Evolutionary conservation across 805 yeast species (phyloP).

Genomic region (Saccharomycopsis microspora): DNA sequence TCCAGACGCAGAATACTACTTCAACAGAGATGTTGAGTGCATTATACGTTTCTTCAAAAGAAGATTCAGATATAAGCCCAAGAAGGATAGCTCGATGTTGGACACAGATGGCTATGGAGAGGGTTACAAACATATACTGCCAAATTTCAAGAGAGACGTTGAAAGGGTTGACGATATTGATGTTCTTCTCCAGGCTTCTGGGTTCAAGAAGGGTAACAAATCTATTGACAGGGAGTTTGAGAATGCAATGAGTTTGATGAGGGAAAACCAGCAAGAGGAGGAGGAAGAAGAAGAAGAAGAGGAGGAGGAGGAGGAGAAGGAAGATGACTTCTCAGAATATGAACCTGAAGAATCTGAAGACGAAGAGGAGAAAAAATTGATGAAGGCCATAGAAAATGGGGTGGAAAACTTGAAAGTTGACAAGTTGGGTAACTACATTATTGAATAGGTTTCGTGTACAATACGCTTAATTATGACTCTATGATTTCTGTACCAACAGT

Average conservation of each 20-base stretch:
- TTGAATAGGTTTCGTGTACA: conserved; percentile 32
- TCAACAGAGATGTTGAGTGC: conserved; percentile 89
- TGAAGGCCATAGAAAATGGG: conserved; percentile 58
- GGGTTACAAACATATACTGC: conserved; percentile 66
- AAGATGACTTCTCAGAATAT: conserved; percentile 21
- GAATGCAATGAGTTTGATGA: conserved; percentile 16
- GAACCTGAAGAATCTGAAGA: conserved; percentile 25
- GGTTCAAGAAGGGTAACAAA: conserved; percentile 35
- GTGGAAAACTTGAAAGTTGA: conserved; percentile 64
- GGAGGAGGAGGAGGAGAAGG: conserved; percentile 21
- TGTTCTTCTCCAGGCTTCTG: conserved; percentile 85
- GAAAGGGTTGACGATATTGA: conserved; percentile 60
- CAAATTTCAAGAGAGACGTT: conserved; percentile 71
- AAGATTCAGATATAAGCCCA: conserved; percentile 66
- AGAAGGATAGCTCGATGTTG: conserved; percentile 54
- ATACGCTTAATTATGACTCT: not conserved
- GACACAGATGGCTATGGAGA: conserved; percentile 77
- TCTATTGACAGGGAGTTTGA: conserved; percentile 23
- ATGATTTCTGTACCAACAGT: conserved; percentile 1
- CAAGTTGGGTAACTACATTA: conserved; percentile 68
- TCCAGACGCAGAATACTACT: conserved; percentile 75
- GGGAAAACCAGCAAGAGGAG: conserved; percentile 22
- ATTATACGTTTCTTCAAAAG: conserved; percentile 71
- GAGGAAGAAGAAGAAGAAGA: conserved; percentile 21
- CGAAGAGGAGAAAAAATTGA: conserved; percentile 48